Evolutionary conservation across 768 basidiomycete species (phyloP).

Genomic region (Krasilnikovozyma curviuscula): DNA sequence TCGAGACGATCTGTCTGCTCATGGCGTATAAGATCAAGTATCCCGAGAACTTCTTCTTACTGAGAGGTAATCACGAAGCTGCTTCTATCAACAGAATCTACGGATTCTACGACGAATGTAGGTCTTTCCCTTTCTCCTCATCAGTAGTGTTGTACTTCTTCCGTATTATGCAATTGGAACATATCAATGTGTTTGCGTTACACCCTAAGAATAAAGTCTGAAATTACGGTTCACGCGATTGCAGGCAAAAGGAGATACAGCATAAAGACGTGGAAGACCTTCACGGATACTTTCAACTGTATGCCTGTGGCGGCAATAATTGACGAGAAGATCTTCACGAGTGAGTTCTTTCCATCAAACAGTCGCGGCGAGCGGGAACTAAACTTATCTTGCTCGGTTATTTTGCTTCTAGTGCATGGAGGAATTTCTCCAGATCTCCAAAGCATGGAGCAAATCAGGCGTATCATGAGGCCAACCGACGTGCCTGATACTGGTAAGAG

Average conservation of each 20-base stretch:
- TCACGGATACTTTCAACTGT: conserved; percentile 99
- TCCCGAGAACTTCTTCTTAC: conserved; percentile 99
- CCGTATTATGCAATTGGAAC: too few species aligned
- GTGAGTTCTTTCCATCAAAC: conserved; percentile 14
- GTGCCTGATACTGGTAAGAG: conserved; percentile 85
- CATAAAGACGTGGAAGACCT: conserved; percentile 99
- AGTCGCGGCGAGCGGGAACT: background rate
- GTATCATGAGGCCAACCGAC: conserved; percentile 97
- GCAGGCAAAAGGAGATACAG: conserved; percentile 98
- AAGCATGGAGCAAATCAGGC: conserved; percentile 98
- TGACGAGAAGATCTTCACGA: conserved; percentile 99
- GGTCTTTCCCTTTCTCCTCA: conserved; percentile 27
- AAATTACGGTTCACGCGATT: too few species aligned
- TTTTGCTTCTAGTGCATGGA: background rate
- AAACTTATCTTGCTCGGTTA: background rate
- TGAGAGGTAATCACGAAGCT: conserved; percentile 96
- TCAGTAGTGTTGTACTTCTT: background rate
- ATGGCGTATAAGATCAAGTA: conserved; percentile 96
- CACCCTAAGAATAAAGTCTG: too few species aligned
- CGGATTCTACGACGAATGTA: conserved; percentile 99
- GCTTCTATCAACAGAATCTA: conserved; percentile 99
- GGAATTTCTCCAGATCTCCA: conserved; percentile 57
- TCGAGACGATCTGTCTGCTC: conserved; percentile 97
- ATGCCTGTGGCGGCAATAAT: conserved; percentile 97
- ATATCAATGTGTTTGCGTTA: too few species aligned